Conservation (phyloP, 768 basidiomycete genomes). For the Basidioascus undulatus region DNA sequence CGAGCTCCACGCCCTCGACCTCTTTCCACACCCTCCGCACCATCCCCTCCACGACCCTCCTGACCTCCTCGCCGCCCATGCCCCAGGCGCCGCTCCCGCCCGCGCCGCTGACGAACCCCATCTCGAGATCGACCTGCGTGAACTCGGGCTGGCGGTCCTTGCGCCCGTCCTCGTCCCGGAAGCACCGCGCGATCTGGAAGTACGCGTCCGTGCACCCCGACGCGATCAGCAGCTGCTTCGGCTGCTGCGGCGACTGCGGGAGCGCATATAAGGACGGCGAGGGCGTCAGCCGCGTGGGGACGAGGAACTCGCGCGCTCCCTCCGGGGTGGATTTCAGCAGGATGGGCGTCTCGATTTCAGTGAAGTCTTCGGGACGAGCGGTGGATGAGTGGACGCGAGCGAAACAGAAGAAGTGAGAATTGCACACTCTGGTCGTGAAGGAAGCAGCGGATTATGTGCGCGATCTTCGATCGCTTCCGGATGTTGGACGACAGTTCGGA, state of each 20-base stretch:
- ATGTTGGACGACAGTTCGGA: conserved; percentile 48
- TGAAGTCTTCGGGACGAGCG: conserved; percentile 35
- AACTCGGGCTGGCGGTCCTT: conserved; percentile 93
- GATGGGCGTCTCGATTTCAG: conserved; percentile 81
- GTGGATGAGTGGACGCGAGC: background rate
- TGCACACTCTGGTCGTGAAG: conserved; percentile 46
- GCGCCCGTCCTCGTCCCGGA: conserved; percentile 83
- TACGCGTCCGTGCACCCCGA: conserved; percentile 77
- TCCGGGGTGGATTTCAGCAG: conserved; percentile 79
- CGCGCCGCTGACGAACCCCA: conserved; percentile 49
- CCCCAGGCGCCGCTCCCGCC: conserved; percentile 8
- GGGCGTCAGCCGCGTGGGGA: conserved; percentile 35
- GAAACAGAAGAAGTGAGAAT: background rate
- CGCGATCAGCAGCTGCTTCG: conserved; percentile 74
- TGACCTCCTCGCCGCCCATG: conserved; percentile 30
- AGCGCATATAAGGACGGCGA: conserved; percentile 50
- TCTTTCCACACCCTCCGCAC: conserved; percentile 52
- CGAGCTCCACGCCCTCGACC: conserved; percentile 36
- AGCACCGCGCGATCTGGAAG: conserved; percentile 81
- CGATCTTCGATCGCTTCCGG: conserved; percentile 56
- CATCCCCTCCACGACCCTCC: conserved; percentile 49
- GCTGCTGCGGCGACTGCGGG: conserved; percentile 86
- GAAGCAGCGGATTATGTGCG: conserved; percentile 44
- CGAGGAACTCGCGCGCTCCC: conserved; percentile 80
- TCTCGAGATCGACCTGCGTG: conserved; percentile 88